phyloP scores from a whole-genome alignment of 2,329 filamentous ascomycete species.

The Phialocephala subalpina region DNA sequence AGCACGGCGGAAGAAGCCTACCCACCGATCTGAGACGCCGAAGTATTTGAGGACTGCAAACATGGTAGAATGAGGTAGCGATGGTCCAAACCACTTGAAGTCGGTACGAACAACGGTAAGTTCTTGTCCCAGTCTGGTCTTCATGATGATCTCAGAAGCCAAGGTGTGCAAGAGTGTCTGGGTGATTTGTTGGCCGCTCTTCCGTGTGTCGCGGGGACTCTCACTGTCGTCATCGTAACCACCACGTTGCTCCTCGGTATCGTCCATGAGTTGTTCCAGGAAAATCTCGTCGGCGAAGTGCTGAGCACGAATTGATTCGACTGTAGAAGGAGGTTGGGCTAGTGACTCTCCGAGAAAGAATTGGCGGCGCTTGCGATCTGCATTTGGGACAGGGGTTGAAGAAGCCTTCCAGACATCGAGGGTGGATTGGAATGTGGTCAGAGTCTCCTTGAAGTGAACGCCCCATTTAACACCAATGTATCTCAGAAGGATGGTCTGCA shows the following conservation, averaged over 20 bases:
- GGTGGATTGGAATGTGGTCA: conserved; percentile 37
- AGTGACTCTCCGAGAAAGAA: conserved; percentile 49
- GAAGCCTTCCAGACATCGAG: conserved; percentile 29
- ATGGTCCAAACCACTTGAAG: conserved; percentile 65
- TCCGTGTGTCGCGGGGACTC: conserved; percentile 43
- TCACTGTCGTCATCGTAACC: conserved; percentile 51
- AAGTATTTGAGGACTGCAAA: conserved; percentile 65
- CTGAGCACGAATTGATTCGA: conserved; percentile 44
- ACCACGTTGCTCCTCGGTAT: conserved; percentile 46
- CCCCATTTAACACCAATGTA: conserved; percentile 60
- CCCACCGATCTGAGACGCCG: conserved; percentile 62
- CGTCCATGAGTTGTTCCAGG: conserved; percentile 60
- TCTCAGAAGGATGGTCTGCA: conserved; percentile 61
- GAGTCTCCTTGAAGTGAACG: conserved; percentile 50
- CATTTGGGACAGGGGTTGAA: conserved; percentile 43
- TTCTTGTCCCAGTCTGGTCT: conserved; percentile 54
- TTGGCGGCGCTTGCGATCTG: conserved; percentile 50
- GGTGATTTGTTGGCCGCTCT: conserved; percentile 56
- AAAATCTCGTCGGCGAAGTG: conserved; percentile 61
- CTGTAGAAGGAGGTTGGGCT: conserved; percentile 34
- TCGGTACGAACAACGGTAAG: conserved; percentile 64
- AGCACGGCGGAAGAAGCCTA: conserved; percentile 66
- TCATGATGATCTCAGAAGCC: conserved; percentile 60
- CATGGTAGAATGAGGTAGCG: conserved; percentile 66
- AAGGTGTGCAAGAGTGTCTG: conserved; percentile 64